These are phyloP conservation scores for Flueggea neowawraea DNA, from an alignment of 441 rosid genomes.

Conservation along the genomic window DNA sequence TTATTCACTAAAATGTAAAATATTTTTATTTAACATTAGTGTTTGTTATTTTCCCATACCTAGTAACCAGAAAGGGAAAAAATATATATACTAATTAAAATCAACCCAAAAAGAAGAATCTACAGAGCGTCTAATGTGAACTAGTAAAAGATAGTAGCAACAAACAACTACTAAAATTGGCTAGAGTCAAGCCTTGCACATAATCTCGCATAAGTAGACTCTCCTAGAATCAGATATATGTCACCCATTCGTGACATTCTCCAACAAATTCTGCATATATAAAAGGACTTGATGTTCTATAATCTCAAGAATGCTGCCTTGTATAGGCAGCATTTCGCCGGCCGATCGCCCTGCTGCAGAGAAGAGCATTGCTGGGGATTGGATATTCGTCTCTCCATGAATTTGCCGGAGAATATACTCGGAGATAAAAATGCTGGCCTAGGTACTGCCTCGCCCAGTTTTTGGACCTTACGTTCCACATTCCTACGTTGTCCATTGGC, in stretches of 20 bases:
- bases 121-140: no score
- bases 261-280: background rate
- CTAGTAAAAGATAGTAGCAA: no score
- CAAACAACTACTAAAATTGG: background rate
- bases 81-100: no score
- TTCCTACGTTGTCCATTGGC: constrained; percentile 78
- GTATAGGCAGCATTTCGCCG: constrained; percentile 18
- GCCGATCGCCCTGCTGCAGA: constrained; percentile 76
- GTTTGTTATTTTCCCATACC: no score
- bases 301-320: background rate
- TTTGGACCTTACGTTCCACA: constrained; percentile 88
- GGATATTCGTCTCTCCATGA: constrained; percentile 75
- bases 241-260: constrained; percentile 17
- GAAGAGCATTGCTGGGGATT: constrained; percentile 72
- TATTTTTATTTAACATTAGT: no score
- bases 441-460: constrained; percentile 71
- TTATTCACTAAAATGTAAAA: no score
- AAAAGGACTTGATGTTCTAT: background rate
- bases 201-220: background rate
- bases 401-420: constrained; percentile 54
- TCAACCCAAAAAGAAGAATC: no score
- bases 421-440: constrained; percentile 76
- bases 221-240: background rate
- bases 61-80: no score
- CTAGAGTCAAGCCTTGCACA: constrained; percentile 7